A percentile compares a stretch with the other conserved stretches of the same genome.
phyloP scores from a whole-genome alignment of 2,329 filamentous ascomycete genomes.

The Dichotomopilus funicola region DNA sequence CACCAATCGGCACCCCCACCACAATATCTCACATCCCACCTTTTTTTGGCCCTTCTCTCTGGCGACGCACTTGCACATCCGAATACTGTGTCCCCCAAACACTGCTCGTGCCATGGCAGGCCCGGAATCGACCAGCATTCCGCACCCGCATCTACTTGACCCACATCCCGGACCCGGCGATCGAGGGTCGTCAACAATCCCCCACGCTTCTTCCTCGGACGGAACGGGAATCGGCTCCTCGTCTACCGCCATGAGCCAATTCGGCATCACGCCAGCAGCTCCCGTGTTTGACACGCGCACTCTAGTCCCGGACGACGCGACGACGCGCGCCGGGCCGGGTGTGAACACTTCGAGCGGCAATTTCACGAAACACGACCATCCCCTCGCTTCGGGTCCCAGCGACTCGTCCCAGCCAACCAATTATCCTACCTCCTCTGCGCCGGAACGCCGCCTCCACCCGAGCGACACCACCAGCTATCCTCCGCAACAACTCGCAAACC shows the following conservation, averaged over 20 bases:
- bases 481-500: conserved; percentile 10
- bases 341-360: conserved; percentile 11
- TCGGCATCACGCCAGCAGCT: conserved; percentile 16
- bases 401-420: conserved; percentile 2
- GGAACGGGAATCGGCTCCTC: conserved; percentile 8
- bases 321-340: conserved; percentile 13
- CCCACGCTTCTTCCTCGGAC: conserved; percentile 12
- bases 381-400: not conserved
- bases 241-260: conserved; percentile 21
- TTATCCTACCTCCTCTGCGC: conserved; percentile 1
- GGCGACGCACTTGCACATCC: conserved; percentile 1
- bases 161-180: conserved; percentile 15
- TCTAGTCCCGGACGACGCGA: conserved; percentile 21
- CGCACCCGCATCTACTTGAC: conserved; percentile 17
- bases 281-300: conserved; percentile 10
- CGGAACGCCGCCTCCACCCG: conserved; percentile 1
- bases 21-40: not conserved
- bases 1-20: conserved; percentile 11
- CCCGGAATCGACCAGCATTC: conserved; percentile 19
- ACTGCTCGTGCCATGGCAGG: conserved; percentile 18
- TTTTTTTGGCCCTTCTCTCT: not conserved
- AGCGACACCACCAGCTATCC: not conserved
- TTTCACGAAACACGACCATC: conserved; percentile 12
- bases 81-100: not conserved
- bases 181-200: conserved; percentile 15